These are phyloP conservation scores for Eimeria tenella DNA, from an alignment of 169 alveolate species.

Conservation along the genomic window DNA sequence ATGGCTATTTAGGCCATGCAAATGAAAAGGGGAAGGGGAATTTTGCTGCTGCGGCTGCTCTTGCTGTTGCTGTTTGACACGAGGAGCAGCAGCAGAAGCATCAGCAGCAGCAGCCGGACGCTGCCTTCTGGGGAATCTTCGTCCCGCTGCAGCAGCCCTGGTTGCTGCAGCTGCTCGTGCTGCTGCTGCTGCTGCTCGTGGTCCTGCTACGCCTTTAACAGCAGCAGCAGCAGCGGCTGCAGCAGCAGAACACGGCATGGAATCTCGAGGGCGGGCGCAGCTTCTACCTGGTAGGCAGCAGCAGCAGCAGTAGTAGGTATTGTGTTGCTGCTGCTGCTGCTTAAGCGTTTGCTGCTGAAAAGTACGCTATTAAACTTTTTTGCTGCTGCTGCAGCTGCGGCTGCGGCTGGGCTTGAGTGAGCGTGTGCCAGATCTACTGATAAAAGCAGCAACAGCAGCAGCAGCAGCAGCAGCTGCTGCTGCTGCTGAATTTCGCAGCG, in stretches of 20 bases:
- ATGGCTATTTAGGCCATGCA: too few species aligned
- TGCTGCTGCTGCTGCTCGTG: background rate
- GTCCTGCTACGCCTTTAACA: too few species aligned
- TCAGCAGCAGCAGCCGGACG: background rate
- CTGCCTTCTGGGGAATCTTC: background rate
- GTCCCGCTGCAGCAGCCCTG: background rate
- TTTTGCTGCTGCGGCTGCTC: background rate
- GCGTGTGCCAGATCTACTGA: background rate
- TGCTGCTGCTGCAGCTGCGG: background rate
- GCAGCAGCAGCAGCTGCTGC: background rate
- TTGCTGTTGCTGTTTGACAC: background rate
- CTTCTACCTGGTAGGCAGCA: background rate
- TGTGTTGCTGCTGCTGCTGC: conserved; percentile 21
- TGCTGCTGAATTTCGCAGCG: background rate
- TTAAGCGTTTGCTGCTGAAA: background rate
- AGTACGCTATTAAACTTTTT: background rate
- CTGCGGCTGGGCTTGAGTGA: background rate
- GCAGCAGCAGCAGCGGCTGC: background rate
- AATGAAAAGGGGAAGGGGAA: too few species aligned
- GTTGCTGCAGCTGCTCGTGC: conserved; percentile 1
- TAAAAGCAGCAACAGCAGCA: background rate
- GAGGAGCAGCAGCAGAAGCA: too few species aligned
- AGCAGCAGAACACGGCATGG: conserved; percentile 15
- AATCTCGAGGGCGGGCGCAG: background rate
- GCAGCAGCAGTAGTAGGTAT: background rate